Percentiles rank a stretch among this genome's conserved stretches.
These are phyloP conservation scores for Pochonia chlamydosporia DNA, from an alignment of 2,329 filamentous ascomycete species.

Conservation along the genomic window DNA sequence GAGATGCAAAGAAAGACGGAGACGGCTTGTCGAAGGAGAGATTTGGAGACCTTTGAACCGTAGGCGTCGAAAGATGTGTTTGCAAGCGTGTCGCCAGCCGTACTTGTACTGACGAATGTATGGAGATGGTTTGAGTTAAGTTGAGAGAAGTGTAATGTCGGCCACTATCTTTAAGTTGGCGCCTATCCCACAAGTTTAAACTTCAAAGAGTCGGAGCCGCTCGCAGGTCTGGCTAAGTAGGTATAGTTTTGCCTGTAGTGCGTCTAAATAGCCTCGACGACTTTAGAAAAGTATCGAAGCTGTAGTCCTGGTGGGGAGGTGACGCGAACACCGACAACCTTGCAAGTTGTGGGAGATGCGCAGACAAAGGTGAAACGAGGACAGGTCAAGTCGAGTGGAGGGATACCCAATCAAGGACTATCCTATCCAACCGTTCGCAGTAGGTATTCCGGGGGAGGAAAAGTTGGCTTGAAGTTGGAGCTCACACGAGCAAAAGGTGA, in stretches of 20 bases:
- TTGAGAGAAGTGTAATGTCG: constrained; percentile 1
- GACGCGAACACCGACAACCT: neutral
- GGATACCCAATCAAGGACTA: no score
- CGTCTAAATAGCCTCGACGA: no score
- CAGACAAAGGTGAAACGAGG: neutral
- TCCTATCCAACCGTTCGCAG: no score
- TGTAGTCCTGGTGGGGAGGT: no score
- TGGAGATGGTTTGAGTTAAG: neutral
- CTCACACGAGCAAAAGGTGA: neutral
- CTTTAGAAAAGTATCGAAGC: no score
- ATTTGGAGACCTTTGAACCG: no score
- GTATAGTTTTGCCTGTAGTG: no score
- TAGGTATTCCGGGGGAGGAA: neutral
- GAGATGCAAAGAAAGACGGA: neutral
- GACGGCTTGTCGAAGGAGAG: no score
- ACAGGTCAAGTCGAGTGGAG: neutral
- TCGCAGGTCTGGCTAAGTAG: constrained; percentile 1
- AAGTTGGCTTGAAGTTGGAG: neutral
- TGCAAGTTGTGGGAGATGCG: neutral
- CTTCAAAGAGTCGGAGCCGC: neutral
- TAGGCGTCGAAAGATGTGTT: no score
- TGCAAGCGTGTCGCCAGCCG: no score
- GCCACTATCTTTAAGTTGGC: constrained; percentile 3
- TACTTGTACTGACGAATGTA: no score
- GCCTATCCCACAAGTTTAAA: constrained; percentile 7